phyloP scores from a whole-genome alignment of 768 basidiomycete genomes.

The Mycena epipterygia region DNA sequence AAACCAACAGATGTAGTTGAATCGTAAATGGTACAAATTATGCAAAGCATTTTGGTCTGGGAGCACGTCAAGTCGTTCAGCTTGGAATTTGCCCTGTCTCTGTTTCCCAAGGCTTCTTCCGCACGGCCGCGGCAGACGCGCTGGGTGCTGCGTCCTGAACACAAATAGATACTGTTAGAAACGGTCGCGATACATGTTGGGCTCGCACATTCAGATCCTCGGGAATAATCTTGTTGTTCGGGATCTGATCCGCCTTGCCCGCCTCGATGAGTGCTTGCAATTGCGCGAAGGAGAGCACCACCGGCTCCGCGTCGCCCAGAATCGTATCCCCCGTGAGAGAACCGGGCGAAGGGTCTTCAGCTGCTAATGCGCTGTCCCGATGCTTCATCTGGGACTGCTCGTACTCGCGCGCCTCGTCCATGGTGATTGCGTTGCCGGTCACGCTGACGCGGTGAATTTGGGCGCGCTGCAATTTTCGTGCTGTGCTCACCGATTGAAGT shows the following conservation, averaged over 20 bases:
- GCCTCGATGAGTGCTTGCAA: slow-evolving; percentile 79
- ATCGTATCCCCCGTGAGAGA: not conserved
- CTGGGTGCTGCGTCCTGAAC: slow-evolving; percentile 25
- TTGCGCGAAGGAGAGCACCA: slow-evolving; percentile 73
- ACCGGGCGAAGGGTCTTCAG: not conserved
- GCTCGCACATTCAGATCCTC: slow-evolving; percentile 72
- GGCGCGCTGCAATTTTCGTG: not conserved
- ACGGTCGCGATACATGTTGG: not conserved
- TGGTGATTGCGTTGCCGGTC: slow-evolving; percentile 56
- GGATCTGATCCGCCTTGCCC: slow-evolving; percentile 79
- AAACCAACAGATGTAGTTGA: not conserved
- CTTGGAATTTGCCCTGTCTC: not conserved
- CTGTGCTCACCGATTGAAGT: slow-evolving; percentile 71
- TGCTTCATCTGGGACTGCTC: slow-evolving; percentile 42
- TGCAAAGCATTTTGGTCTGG: no score
- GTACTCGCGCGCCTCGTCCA: slow-evolving; percentile 57
- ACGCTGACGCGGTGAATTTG: slow-evolving; percentile 43
- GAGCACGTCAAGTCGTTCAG: no score
- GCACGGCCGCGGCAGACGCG: slow-evolving; percentile 15
- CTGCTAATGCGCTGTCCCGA: not conserved
- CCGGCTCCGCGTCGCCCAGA: slow-evolving; percentile 48
- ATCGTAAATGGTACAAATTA: slow-evolving; percentile 11
- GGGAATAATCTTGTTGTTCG: slow-evolving; percentile 82
- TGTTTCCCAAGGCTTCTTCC: slow-evolving; percentile 31
- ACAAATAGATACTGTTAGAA: not conserved